Base-by-base conservation (phyloP, 768 basidiomycete species). In the Ramaria sp. region DNA sequence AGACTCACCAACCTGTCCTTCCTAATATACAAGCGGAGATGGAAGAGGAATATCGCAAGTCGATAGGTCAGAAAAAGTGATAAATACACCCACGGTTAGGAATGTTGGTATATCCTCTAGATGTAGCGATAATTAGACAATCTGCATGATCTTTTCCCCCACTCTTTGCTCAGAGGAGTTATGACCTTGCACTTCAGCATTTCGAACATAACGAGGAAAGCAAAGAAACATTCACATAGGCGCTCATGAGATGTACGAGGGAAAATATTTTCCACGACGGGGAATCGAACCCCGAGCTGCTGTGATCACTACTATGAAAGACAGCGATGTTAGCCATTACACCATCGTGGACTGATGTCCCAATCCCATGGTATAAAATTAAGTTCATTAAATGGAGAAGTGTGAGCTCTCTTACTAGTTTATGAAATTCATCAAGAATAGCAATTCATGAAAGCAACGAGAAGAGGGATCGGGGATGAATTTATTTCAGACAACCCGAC, bases 21-120 rank as follows among this genome's bases (percentile, higher is more conserved):
- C 85, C 89, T 4, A 80, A 85, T 61, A 69, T 92, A 16, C 95
- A 98, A 69, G 83, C 79, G 65, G 94, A 96, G 53, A 79, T 96
- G 57, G 82, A 87, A 65, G 90, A 89, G 30, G 87, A 83, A 13
- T 86, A 92, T 66, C 81, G 80, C 67, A 91, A 89, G 76, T 81
- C 83, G 43, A 67, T 85, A 50, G 78, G 80, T 38, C 74, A 78
- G 56, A 88, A 85, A 75, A 85, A 86, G 71, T 88, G 85, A 36
- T 39, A 16, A n/a, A 41, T 20, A 25, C 5, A 5, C 22, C 9
- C n/a, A 2, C 24, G 9, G 24, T 47, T 9, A 16, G 13, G 3
- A 45, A 20, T 8, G 45, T 8, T 27, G 18, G 45, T 10, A n/a
- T 41, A 6, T 30, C n/a, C 9, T 34, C 32, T 9, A 13, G 32